Conservation (phyloP, 441 rosid species). For the Populus hybrid region DNA sequence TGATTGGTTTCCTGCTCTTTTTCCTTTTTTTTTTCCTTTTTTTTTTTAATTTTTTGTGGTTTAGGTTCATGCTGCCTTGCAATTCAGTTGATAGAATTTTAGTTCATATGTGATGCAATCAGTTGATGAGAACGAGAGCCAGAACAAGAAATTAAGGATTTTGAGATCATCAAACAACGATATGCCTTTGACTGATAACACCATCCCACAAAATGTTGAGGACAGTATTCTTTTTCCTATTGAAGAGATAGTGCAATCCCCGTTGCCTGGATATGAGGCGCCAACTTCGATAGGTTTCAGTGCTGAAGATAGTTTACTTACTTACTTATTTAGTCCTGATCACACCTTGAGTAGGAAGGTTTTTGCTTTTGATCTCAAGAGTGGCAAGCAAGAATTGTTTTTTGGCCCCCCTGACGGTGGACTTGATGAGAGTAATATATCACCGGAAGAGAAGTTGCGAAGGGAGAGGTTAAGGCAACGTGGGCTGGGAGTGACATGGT, state of each 20-base stretch:
- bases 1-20: neutral
- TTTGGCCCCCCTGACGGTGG: conserved; percentile 73
- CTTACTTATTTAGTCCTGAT: conserved; percentile 76
- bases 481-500: conserved; percentile 89
- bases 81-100: conserved; percentile 18
- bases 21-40: neutral
- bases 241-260: conserved; percentile 82
- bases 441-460: conserved; percentile 83
- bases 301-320: conserved; percentile 65
- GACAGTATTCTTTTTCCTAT: conserved; percentile 51
- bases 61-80: conserved; percentile 23
- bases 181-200: conserved; percentile 60
- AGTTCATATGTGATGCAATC: conserved; percentile 56
- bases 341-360: conserved; percentile 63
- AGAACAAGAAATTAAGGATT: conserved; percentile 47
- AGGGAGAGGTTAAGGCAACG: conserved; percentile 92
- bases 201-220: conserved; percentile 32
- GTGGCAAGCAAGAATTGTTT: no score
- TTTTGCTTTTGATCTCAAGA: conserved; percentile 23
- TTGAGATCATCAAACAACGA: conserved; percentile 36
- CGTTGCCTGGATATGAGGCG: conserved; percentile 79
- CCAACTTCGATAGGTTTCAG: conserved; percentile 84
- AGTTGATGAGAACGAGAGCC: conserved; percentile 34
- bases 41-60: neutral
- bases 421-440: conserved; percentile 81